phyloP scores from a whole-genome alignment of 768 basidiomycete genomes.

The Russula griseocarnosa region DNA sequence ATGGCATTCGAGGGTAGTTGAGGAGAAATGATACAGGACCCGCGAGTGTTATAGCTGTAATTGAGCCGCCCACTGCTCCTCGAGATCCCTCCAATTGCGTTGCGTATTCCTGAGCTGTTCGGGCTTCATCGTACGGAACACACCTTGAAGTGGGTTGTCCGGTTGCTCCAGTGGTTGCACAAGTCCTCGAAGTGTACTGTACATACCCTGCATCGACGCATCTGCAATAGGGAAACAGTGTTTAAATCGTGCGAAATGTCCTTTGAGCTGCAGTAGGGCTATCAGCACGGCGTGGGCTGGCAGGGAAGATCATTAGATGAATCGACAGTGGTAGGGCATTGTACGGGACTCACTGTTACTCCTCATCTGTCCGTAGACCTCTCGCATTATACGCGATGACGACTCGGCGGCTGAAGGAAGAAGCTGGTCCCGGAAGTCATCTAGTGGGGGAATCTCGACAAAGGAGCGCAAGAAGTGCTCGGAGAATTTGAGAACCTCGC shows the following conservation, averaged over 20 bases:
- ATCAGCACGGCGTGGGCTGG: neutral
- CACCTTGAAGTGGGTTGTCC: constrained; percentile 10
- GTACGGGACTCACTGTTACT: neutral
- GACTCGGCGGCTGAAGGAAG: constrained; percentile 9
- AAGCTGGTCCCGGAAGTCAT: constrained; percentile 16
- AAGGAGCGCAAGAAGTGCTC: constrained; percentile 11
- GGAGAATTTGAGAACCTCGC: constrained; percentile 14
- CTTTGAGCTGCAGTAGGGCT: constrained; percentile 1
- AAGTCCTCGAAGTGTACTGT: neutral
- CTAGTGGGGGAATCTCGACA: constrained; percentile 7
- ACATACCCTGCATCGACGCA: constrained; percentile 7
- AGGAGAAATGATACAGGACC: too few species aligned
- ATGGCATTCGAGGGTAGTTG: neutral
- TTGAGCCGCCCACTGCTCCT: constrained; percentile 4
- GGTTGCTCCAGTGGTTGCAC: constrained; percentile 12
- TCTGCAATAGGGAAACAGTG: constrained; percentile 3
- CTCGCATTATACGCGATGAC: neutral
- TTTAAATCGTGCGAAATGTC: neutral
- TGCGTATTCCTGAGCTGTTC: constrained; percentile 11
- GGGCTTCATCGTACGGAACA: constrained; percentile 8
- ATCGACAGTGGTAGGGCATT: neutral
- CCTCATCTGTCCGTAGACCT: neutral
- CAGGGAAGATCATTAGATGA: neutral
- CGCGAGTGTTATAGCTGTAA: neutral
- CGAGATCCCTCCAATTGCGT: neutral